phyloP scores from a whole-genome alignment of 306 rosid species.

The Cyclanthera cordifolia region DNA sequence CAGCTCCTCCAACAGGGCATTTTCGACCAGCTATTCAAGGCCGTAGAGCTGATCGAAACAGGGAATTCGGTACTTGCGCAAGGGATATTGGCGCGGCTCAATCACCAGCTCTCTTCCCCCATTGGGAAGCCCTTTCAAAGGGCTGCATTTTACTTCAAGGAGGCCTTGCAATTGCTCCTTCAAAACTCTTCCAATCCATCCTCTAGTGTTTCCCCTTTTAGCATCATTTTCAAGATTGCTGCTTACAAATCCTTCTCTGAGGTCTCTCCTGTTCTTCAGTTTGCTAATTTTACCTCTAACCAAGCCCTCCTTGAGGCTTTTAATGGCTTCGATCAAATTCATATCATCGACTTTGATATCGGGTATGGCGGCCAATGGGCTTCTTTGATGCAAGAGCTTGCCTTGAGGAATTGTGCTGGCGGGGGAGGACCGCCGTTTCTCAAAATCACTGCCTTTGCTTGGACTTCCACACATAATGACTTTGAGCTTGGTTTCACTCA shows the following conservation, averaged over 20 bases:
- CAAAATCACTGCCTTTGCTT: slow-evolving; percentile 65
- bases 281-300: slow-evolving; percentile 74
- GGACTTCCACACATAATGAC: slow-evolving; percentile 41
- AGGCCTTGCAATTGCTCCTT: slow-evolving; percentile 59
- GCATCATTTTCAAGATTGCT: slow-evolving; percentile 57
- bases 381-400: slow-evolving; percentile 80
- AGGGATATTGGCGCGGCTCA: slow-evolving; percentile 99
- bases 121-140: slow-evolving; percentile 83
- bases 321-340: slow-evolving; percentile 52
- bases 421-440: slow-evolving; percentile 30
- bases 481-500: slow-evolving; percentile 68
- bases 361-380: slow-evolving; percentile 96
- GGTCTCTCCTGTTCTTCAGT: slow-evolving; percentile 75
- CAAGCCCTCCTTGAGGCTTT: slow-evolving; percentile 82
- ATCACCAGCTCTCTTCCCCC: slow-evolving; percentile 85
- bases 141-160: slow-evolving; percentile 88
- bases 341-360: slow-evolving; percentile 69
- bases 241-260: slow-evolving; percentile 88
- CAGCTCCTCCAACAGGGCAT: slow-evolving; percentile 65
- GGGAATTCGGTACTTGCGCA: slow-evolving; percentile 83
- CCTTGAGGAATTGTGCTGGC: slow-evolving; percentile 40
- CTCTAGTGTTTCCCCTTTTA: slow-evolving; percentile 40
- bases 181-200: slow-evolving; percentile 24
- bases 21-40: slow-evolving; percentile 58
- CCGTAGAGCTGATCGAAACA: slow-evolving; percentile 75